Evolutionary conservation across 1,284 basidiomycete species (phyloP), one percentile per base, ranked within the genome.

Genomic region (Ustanciosporium gigantosporum): DNA sequence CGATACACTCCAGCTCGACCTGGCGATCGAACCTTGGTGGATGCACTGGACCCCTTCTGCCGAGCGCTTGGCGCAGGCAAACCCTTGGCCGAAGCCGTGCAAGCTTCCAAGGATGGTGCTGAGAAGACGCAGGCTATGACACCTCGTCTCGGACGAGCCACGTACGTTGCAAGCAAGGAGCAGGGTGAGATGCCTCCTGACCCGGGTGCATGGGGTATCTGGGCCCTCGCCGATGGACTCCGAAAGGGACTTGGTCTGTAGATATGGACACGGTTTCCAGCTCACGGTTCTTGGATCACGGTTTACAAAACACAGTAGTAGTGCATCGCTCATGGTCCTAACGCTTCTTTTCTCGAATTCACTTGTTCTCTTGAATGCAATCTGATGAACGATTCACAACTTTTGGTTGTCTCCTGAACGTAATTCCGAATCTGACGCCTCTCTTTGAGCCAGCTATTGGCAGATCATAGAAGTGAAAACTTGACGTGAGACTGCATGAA

Each of bases 11-110:
- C 83, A 0, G 83, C 83, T 5, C 78, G 81, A 48, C 79, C 79
- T 5, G 84, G 83, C 1, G 83, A 85, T 68, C 80, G 83, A 9
- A 85, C 83, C 0, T 68, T 85, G 31, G 79, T 85, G 17, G 84
- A 85, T 42, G 81, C 84, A 0, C 79, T 85, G 2, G 51, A 67
- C 15, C 83, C 83, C 8, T 82, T 85, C 57, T 82, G 81, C 59
- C 62, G 62, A 15, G 64, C 75, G 2, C 70, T 83, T 6, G 68
- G 64, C 4, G 48, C 40, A 3, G 79, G 71, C 20, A 66, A 70
- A 31, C 50, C 57, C 5, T 59, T 82, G 6, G 32, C 59, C 3
- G 69, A 77, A 16, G 82, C 82, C 2, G 81, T 79, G 0, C 59
- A 72, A 14, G 79, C 76, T 3, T 80, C 81, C 25, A 77, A 76